phyloP scores from a whole-genome alignment of 2,329 filamentous ascomycete species.

The Fonsecaea nubica region DNA sequence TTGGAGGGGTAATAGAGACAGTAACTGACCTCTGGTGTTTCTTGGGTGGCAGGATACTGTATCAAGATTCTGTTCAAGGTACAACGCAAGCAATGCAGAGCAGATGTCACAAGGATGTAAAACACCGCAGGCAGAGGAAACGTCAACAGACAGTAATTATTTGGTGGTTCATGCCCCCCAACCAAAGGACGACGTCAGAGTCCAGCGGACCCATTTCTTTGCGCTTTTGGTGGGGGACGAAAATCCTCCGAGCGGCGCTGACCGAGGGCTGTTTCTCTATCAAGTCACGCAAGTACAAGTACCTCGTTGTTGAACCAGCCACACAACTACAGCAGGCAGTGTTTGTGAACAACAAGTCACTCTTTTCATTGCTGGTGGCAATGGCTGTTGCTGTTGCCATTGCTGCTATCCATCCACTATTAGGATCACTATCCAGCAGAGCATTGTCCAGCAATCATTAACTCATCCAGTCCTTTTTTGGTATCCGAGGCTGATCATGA shows the following conservation, averaged over 20 bases:
- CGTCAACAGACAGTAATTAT: not conserved
- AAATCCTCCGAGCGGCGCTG: constrained; percentile 1
- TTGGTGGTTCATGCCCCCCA: not conserved
- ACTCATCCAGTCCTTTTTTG: not conserved
- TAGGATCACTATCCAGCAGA: not conserved
- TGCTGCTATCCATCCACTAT: not conserved
- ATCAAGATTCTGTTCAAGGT: not conserved
- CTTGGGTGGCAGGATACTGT: not conserved
- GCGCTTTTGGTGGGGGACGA: not conserved
- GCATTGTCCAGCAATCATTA: not conserved
- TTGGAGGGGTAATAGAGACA: not conserved
- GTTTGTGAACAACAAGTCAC: not conserved
- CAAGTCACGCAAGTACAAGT: too few relatives aligned
- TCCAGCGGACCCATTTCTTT: not conserved
- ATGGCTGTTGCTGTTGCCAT: not conserved
- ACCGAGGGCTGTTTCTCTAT: not conserved
- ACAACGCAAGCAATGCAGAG: not conserved
- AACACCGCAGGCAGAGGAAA: not conserved
- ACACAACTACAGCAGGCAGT: not conserved
- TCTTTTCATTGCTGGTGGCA: not conserved
- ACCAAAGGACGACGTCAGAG: constrained; percentile 21
- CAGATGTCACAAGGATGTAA: not conserved
- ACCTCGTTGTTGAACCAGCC: not conserved
- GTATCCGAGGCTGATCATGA: not conserved
- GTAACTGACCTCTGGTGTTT: not conserved